phyloP scores from a whole-genome alignment of 345 rosid species.

The Raphanus raphanistrum region DNA sequence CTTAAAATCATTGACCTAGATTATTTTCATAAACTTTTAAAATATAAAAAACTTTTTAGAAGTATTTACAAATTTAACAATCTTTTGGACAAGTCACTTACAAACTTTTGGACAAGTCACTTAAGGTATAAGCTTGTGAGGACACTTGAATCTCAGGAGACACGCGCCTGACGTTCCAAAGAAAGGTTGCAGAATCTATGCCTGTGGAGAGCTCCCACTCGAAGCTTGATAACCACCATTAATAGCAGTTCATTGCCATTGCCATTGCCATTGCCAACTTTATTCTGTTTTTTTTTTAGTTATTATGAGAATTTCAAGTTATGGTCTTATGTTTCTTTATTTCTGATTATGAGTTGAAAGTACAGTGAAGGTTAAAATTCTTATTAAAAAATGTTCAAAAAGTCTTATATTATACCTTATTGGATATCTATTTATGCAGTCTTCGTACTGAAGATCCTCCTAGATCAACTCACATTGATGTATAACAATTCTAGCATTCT shows the following conservation, averaged over 20 bases:
- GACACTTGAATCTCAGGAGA: constrained; percentile 72
- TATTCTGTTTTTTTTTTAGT: too few relatives aligned
- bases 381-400: too few relatives aligned
- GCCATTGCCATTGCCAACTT: too few relatives aligned
- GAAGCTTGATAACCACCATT: constrained; percentile 39
- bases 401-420: not conserved
- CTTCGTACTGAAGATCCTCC: not conserved
- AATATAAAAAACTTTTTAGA: too few relatives aligned
- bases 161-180: constrained; percentile 70
- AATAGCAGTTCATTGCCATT: too few relatives aligned
- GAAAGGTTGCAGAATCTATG: constrained; percentile 69
- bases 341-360: too few relatives aligned
- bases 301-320: too few relatives aligned
- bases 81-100: constrained; percentile 73
- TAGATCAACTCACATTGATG: not conserved
- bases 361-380: too few relatives aligned
- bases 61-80: too few relatives aligned
- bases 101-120: constrained; percentile 71
- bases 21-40: too few relatives aligned
- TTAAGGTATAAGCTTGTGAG: constrained; percentile 75
- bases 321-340: too few relatives aligned
- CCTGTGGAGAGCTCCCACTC: constrained; percentile 74
- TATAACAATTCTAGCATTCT: not conserved
- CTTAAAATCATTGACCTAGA: too few relatives aligned
- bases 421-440: not conserved